Conservation (phyloP, 352 stramenopile species). For the Globisporangium mamillatum region DNA sequence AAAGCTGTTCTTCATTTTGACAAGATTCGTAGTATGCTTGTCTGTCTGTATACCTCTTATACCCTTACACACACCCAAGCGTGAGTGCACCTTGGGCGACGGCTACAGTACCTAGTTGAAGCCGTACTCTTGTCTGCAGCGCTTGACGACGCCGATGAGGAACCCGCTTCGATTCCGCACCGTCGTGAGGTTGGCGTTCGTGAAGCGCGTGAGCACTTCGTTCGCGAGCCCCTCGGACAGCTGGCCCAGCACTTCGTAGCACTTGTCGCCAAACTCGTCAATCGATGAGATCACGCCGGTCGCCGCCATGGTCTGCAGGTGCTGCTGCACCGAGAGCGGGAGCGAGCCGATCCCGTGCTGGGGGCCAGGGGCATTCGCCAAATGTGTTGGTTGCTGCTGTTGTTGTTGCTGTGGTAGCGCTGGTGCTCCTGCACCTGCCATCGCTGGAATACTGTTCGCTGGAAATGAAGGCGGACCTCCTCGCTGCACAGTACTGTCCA, state of each 20-base stretch:
- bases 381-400: slow-evolving; percentile 5
- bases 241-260: slow-evolving; percentile 77
- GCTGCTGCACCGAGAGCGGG: slow-evolving; percentile 62
- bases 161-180: slow-evolving; percentile 83
- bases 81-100: background rate
- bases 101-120: slow-evolving; percentile 32
- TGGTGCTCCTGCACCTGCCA: slow-evolving; percentile 11
- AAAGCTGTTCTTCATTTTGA: background rate
- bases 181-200: slow-evolving; percentile 59
- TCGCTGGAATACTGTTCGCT: slow-evolving; percentile 11
- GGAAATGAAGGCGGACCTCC: background rate
- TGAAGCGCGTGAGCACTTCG: slow-evolving; percentile 73
- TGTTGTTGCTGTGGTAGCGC: slow-evolving; percentile 14
- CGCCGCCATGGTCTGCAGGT: slow-evolving; percentile 58
- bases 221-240: slow-evolving; percentile 72
- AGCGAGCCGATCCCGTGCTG: slow-evolving; percentile 31
- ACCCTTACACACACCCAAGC: background rate
- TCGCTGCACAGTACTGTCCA: slow-evolving; percentile 9
- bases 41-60: background rate
- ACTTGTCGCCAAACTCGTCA: slow-evolving; percentile 76
- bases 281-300: slow-evolving; percentile 54
- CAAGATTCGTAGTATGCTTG: background rate
- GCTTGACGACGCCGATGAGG: slow-evolving; percentile 79
- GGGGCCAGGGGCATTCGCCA: slow-evolving; percentile 8
- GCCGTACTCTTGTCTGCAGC: slow-evolving; percentile 73